These are phyloP conservation scores for Cadophora gregata DNA, from an alignment of 2,329 filamentous ascomycete species.

Conservation along the genomic window DNA sequence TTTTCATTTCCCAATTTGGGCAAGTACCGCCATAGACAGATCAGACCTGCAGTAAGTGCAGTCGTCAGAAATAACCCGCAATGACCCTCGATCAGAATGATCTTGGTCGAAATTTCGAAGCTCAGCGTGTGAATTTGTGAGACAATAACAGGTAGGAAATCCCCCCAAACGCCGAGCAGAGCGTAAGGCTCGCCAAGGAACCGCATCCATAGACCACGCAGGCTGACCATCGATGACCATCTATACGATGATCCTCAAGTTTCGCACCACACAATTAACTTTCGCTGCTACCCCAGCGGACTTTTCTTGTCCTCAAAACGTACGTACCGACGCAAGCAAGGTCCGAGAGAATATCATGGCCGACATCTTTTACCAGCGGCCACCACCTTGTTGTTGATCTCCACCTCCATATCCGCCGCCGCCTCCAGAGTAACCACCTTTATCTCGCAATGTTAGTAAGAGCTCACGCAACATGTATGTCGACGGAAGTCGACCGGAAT, in stretches of 20 bases:
- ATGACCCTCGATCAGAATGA: conserved; percentile 40
- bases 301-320: conserved; percentile 43
- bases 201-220: conserved; percentile 44
- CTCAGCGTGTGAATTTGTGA: conserved; percentile 39
- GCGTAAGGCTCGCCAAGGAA: conserved; percentile 41
- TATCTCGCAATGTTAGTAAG: conserved; percentile 36
- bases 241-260: conserved; percentile 34
- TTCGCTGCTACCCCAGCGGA: conserved; percentile 44
- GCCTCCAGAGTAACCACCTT: conserved; percentile 39
- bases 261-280: conserved; percentile 43
- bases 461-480: conserved; percentile 16
- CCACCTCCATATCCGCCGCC: conserved; percentile 41
- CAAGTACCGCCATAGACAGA: conserved; percentile 40
- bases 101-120: conserved; percentile 38
- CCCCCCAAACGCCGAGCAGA: conserved; percentile 45
- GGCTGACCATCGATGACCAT: conserved; percentile 37
- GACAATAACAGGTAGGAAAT: conserved; percentile 38
- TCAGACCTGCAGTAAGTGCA: conserved; percentile 39
- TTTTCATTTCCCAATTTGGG: conserved; percentile 36
- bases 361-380: conserved; percentile 38
- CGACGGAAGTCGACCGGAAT: conserved; percentile 19
- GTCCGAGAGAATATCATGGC: conserved; percentile 40
- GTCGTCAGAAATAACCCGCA: conserved; percentile 35
- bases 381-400: conserved; percentile 40
- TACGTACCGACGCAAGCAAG: conserved; percentile 39